These are phyloP conservation scores for Aspergillus sp. DNA, from an alignment of 2,329 filamentous ascomycete genomes.

Conservation along the genomic window DNA sequence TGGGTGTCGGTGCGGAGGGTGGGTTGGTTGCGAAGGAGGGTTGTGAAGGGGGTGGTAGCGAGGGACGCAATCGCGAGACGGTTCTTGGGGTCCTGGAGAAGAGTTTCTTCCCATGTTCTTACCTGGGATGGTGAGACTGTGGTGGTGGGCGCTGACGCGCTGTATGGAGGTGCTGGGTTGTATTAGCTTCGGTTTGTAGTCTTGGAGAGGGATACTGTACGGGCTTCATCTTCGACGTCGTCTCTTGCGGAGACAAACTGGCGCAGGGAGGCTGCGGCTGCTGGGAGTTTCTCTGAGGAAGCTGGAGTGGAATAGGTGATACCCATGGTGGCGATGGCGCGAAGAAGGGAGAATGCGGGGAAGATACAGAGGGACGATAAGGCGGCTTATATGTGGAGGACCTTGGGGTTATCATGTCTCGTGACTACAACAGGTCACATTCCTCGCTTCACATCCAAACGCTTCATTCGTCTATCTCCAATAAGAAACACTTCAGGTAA, in stretches of 20 bases:
- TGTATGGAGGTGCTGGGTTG: slow-evolving; percentile 11
- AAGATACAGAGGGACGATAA: too few relatives aligned
- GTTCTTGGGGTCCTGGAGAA: slow-evolving; percentile 42
- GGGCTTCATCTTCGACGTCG: background rate
- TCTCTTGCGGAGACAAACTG: slow-evolving; percentile 1
- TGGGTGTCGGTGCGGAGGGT: slow-evolving; percentile 69
- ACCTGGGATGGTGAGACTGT: slow-evolving; percentile 21
- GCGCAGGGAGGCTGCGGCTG: background rate
- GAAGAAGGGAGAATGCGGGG: background rate
- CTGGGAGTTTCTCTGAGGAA: background rate
- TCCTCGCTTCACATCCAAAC: background rate
- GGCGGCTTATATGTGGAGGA: background rate
- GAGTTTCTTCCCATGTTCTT: slow-evolving; percentile 24
- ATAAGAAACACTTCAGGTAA: background rate
- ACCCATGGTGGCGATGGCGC: background rate
- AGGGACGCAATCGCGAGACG: slow-evolving; percentile 76
- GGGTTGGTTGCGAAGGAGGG: slow-evolving; percentile 64
- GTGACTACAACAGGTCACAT: background rate
- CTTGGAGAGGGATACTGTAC: background rate
- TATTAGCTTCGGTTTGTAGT: background rate
- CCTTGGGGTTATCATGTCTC: background rate
- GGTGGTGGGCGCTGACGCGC: slow-evolving; percentile 2
- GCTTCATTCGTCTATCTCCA: background rate
- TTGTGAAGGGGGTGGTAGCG: slow-evolving; percentile 63
- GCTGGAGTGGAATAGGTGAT: background rate